Percentiles rank a stretch among this genome's conserved stretches.
Conservation (phyloP, 1,284 basidiomycete species). For the Inonotus obliquus region DNA sequence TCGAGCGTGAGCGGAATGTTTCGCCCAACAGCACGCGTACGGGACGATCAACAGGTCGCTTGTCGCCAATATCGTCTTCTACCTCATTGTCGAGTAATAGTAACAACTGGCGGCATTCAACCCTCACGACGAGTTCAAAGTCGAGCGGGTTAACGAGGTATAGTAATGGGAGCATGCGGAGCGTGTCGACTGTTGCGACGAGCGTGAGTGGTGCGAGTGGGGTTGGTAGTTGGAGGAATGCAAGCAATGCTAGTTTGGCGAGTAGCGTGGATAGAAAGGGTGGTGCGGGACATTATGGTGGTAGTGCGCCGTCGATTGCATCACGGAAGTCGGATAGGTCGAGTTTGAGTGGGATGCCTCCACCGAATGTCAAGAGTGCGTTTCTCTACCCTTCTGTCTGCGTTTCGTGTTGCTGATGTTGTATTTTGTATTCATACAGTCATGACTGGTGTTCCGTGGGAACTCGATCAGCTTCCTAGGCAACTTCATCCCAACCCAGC, state of each 20-base stretch:
- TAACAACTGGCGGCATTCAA: constrained; percentile 63
- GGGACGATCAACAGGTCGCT: background rate
- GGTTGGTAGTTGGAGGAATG: constrained; percentile 43
- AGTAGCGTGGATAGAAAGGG: constrained; percentile 14
- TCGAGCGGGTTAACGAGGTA: constrained; percentile 71
- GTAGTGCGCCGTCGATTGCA: constrained; percentile 24
- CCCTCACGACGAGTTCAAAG: constrained; percentile 61
- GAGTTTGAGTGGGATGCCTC: constrained; percentile 31
- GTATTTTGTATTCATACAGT: constrained; percentile 35
- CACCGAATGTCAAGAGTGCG: constrained; percentile 75
- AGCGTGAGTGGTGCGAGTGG: constrained; percentile 54
- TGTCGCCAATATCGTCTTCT: constrained; percentile 6
- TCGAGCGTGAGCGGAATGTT: constrained; percentile 36
- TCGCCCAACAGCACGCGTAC: constrained; percentile 54
- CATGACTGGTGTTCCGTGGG: constrained; percentile 72
- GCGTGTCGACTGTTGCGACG: constrained; percentile 72
- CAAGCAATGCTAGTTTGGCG: constrained; percentile 19
- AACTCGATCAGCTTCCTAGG: constrained; percentile 60
- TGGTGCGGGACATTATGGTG: background rate
- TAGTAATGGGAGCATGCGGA: constrained; percentile 68
- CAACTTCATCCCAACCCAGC: constrained; percentile 55
- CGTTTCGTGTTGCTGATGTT: constrained; percentile 1
- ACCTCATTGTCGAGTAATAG: constrained; percentile 45
- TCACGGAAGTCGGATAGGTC: constrained; percentile 27
- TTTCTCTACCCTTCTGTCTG: constrained; percentile 22